Evolutionary conservation across 2,329 filamentous ascomycete species (phyloP).

Genomic region (Zymoseptoria brevis): DNA sequence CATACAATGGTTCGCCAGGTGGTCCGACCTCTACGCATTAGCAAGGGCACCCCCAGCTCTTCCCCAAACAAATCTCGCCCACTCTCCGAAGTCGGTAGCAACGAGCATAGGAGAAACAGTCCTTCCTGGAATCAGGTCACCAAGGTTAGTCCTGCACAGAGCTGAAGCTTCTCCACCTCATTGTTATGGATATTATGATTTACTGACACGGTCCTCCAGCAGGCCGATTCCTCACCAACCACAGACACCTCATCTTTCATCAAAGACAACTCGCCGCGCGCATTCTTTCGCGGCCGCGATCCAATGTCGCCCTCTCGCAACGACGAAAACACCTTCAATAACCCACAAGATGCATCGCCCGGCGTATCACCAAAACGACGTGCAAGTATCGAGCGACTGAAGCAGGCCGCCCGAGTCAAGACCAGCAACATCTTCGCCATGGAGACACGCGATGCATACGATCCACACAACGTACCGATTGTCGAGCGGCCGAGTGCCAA

Average conservation of each 20-base stretch:
- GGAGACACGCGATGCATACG: conserved; percentile 87
- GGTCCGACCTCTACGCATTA: conserved; percentile 70
- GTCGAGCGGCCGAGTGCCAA: conserved; percentile 70
- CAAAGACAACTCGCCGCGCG: conserved; percentile 58
- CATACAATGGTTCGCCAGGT: conserved; percentile 36
- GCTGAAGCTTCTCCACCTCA: neutral
- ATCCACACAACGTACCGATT: conserved; percentile 66
- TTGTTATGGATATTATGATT: neutral
- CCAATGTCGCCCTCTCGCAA: conserved; percentile 57
- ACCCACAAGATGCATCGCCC: conserved; percentile 52
- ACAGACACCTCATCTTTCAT: conserved; percentile 42
- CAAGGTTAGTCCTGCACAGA: conserved; percentile 47
- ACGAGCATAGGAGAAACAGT: conserved; percentile 81
- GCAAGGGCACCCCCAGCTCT: conserved; percentile 54
- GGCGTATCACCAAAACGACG: conserved; percentile 56
- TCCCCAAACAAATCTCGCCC: conserved; percentile 59
- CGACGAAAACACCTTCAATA: conserved; percentile 56
- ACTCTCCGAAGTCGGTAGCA: conserved; percentile 80
- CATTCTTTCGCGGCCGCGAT: conserved; percentile 81
- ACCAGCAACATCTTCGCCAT: conserved; percentile 96
- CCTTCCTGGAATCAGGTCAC: conserved; percentile 74
- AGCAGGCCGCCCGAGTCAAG: conserved; percentile 89
- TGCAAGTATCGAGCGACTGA: conserved; percentile 89
- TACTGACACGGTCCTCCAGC: neutral
- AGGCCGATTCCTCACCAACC: conserved; percentile 64